Conservation (phyloP, 495 filamentous ascomycete species). For the Lepidopterella palustris region DNA sequence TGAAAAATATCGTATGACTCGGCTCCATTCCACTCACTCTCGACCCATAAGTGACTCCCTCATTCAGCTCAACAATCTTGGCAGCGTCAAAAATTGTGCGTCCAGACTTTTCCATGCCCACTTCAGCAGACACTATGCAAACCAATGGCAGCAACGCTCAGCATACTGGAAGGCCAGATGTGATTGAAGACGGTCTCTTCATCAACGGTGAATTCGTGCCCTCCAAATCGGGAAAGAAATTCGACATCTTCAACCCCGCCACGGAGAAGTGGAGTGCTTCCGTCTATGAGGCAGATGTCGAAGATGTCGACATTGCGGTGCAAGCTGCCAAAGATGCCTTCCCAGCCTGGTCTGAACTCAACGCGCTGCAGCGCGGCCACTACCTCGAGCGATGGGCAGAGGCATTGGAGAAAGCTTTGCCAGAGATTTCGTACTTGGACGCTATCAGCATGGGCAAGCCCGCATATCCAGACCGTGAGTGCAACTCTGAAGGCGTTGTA, state of each 20-base stretch:
- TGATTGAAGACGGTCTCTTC: too few relatives aligned
- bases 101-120: too few relatives aligned
- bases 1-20: too few relatives aligned
- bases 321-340: slow-evolving; percentile 54
- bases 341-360: slow-evolving; percentile 49
- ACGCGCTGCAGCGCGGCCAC: slow-evolving; percentile 38
- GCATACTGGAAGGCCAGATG: too few relatives aligned
- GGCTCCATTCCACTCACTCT: too few relatives aligned
- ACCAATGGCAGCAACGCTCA: too few relatives aligned
- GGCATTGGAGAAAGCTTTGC: slow-evolving; percentile 42
- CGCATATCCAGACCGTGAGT: slow-evolving; percentile 38
- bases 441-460: slow-evolving; percentile 48
- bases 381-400: slow-evolving; percentile 49
- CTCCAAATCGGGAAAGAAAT: slow-evolving; percentile 39
- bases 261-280: slow-evolving; percentile 40
- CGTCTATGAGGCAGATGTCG: slow-evolving; percentile 44
- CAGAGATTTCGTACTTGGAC: slow-evolving; percentile 50
- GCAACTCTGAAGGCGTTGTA: slow-evolving; percentile 14
- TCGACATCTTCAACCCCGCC: slow-evolving; percentile 43
- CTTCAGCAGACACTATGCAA: too few relatives aligned
- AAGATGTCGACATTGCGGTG: slow-evolving; percentile 53
- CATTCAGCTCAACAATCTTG: too few relatives aligned
- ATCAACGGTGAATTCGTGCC: slow-evolving; percentile 45
- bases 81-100: too few relatives aligned
- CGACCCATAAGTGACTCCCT: too few relatives aligned